These are phyloP conservation scores for Colletotrichum filicis DNA, from an alignment of 2,329 filamentous ascomycete species.

Conservation along the genomic window DNA sequence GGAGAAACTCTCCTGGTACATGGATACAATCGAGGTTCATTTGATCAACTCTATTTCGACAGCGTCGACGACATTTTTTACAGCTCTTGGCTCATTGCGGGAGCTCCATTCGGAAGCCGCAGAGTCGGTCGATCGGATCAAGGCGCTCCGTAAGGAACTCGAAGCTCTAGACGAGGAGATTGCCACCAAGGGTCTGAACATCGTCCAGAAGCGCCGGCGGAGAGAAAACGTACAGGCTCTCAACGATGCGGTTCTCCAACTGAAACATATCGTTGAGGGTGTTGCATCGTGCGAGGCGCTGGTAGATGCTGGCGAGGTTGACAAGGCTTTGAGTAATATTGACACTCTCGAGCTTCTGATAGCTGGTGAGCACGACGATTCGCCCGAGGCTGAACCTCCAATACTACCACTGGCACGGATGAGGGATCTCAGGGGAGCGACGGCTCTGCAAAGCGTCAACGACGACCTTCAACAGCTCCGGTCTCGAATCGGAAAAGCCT, in stretches of 20 bases:
- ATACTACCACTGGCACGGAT: conserved; percentile 51
- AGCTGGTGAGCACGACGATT: conserved; percentile 70
- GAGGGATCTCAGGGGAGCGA: conserved; percentile 79
- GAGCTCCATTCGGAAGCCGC: conserved; percentile 93
- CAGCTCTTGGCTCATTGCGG: conserved; percentile 88
- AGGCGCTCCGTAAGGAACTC: conserved; percentile 81
- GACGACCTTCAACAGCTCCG: conserved; percentile 81
- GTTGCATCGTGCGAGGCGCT: conserved; percentile 81
- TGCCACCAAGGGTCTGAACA: conserved; percentile 83
- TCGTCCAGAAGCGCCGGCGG: conserved; percentile 84
- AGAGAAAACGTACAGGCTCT: conserved; percentile 87
- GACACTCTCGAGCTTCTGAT: conserved; percentile 84
- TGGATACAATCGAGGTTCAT: conserved; percentile 99
- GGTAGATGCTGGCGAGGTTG: conserved; percentile 85
- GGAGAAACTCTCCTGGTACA: conserved; percentile 99
- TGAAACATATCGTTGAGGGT: conserved; percentile 80
- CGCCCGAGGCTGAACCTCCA: conserved; percentile 42
- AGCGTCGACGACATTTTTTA: conserved; percentile 96
- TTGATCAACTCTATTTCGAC: conserved; percentile 96
- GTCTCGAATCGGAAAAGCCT: conserved; percentile 85
- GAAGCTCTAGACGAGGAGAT: conserved; percentile 86
- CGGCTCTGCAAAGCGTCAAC: conserved; percentile 82
- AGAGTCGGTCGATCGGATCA: conserved; percentile 89
- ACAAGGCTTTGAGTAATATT: conserved; percentile 81
- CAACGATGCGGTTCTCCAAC: conserved; percentile 83